These are phyloP conservation scores for Paraphoma chrysanthemicola DNA, from an alignment of 2,329 filamentous ascomycete species.

Conservation along the genomic window DNA sequence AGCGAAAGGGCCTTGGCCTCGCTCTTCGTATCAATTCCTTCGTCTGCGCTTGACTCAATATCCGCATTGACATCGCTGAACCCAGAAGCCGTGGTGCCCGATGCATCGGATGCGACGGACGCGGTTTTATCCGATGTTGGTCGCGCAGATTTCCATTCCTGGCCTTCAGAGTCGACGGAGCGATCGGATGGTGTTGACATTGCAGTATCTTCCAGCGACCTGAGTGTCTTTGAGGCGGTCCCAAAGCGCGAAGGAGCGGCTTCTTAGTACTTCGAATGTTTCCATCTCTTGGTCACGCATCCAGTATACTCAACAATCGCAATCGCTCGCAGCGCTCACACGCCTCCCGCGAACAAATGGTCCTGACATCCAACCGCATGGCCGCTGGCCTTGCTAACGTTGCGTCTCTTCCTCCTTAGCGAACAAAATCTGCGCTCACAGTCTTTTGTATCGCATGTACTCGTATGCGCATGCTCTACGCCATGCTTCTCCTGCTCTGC, in stretches of 20 bases:
- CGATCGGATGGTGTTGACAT: neutral
- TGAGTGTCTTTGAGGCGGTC: neutral
- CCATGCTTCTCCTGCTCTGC: slow-evolving; percentile 31
- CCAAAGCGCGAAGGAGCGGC: neutral
- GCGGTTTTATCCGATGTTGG: neutral
- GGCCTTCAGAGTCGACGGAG: neutral
- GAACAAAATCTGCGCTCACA: slow-evolving; percentile 38
- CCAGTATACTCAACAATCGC: neutral
- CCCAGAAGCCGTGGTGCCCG: neutral
- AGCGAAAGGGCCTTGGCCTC: neutral
- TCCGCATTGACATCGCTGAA: neutral
- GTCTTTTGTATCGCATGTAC: slow-evolving; percentile 14
- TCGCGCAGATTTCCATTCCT: neutral
- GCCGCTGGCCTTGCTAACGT: neutral
- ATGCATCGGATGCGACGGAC: neutral
- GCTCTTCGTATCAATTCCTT: neutral
- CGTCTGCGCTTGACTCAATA: neutral
- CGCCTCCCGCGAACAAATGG: slow-evolving; percentile 9
- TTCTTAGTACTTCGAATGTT: neutral
- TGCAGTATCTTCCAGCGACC: neutral
- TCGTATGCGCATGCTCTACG: slow-evolving; percentile 33
- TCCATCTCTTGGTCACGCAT: neutral
- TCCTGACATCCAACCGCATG: slow-evolving; percentile 7
- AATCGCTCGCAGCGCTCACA: neutral
- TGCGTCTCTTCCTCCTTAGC: slow-evolving; percentile 3